A percentile compares a stretch with the other conserved stretches of the same genome.
phyloP scores from a whole-genome alignment of 2,329 filamentous ascomycete species.

The Fusarium annulatum region DNA sequence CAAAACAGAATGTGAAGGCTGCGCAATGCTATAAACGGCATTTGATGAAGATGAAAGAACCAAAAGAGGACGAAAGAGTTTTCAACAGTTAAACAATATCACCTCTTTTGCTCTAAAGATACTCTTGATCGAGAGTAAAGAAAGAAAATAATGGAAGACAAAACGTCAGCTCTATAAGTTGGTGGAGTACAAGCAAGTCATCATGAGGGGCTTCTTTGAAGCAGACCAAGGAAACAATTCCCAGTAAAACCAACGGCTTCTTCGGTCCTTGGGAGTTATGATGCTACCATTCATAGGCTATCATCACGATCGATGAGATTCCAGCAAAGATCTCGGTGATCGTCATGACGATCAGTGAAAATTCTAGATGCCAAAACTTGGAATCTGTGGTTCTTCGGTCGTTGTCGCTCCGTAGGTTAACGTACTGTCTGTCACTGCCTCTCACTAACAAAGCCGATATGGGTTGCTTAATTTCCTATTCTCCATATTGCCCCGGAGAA shows the following conservation, averaged over 20 bases:
- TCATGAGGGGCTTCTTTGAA: background rate
- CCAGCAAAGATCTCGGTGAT: background rate
- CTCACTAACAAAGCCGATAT: background rate
- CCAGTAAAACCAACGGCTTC: background rate
- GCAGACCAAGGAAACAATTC: background rate
- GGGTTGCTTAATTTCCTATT: slow-evolving; percentile 8
- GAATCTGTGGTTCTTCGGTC: slow-evolving; percentile 2
- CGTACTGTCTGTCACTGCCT: background rate
- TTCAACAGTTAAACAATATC: background rate
- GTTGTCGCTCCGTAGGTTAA: background rate
- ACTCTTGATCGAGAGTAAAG: background rate
- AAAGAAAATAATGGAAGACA: background rate
- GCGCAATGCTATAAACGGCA: background rate
- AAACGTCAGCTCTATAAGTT: background rate
- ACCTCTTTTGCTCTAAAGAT: background rate
- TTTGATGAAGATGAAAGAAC: background rate
- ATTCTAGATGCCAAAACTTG: background rate
- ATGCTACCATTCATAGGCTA: background rate
- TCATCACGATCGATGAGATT: slow-evolving; percentile 24
- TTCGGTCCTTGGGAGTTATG: background rate
- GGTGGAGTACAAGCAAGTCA: background rate
- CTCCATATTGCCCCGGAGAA: background rate
- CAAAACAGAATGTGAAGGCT: background rate
- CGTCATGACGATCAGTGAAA: slow-evolving; percentile 8
- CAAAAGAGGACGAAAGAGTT: background rate